Evolutionary conservation across 2,329 filamentous ascomycete species (phyloP).

Genomic region (Diaporthe australafricana): DNA sequence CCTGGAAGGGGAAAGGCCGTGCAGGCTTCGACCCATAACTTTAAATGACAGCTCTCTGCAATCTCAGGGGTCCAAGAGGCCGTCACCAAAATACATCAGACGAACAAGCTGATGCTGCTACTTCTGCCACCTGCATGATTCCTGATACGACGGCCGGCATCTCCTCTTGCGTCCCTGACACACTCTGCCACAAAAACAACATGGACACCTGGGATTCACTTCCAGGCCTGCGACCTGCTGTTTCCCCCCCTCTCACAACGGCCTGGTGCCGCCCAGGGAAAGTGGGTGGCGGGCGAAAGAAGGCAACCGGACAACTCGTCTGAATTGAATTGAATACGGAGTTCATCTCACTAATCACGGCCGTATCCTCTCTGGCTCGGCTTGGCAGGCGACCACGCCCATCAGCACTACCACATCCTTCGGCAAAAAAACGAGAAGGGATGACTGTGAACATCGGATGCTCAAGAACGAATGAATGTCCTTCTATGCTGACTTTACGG

Average conservation of each 20-base stretch:
- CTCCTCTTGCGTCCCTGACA: no score
- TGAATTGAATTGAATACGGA: constrained; percentile 8
- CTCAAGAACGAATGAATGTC: background rate
- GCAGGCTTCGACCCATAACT: constrained; percentile 27
- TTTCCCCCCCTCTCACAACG: background rate
- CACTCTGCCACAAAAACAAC: background rate
- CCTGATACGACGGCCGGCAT: background rate
- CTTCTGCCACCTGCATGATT: constrained; percentile 8
- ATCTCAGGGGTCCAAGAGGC: constrained; percentile 26
- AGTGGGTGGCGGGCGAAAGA: background rate
- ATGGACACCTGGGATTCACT: background rate
- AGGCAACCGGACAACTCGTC: background rate
- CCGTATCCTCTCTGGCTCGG: background rate
- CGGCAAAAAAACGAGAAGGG: background rate
- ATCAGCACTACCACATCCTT: constrained; percentile 24
- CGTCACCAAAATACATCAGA: constrained; percentile 13
- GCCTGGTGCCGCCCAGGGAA: background rate
- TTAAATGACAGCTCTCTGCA: constrained; percentile 27
- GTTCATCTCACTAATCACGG: constrained; percentile 2
- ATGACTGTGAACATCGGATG: background rate
- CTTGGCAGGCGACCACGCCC: background rate
- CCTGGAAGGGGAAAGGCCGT: constrained; percentile 20
- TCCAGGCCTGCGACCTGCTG: background rate
- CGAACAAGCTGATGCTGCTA: background rate
- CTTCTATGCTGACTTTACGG: no score